Evolutionary conservation across 1,284 basidiomycete genomes (phyloP).

Genomic region (Cerrena zonata): DNA sequence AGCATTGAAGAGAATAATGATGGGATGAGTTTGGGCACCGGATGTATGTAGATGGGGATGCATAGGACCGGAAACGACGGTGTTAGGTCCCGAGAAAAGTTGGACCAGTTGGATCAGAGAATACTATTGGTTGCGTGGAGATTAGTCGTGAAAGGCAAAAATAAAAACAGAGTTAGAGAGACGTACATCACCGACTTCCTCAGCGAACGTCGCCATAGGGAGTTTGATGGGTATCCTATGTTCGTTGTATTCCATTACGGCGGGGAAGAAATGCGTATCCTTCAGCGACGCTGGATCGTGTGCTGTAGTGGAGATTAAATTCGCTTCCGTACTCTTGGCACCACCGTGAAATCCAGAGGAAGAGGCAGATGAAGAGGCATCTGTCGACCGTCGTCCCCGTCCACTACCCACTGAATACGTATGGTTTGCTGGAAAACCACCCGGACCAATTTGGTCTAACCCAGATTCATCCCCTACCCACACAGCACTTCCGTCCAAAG

Average conservation of each 20-base stretch:
- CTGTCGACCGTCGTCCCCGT: slow-evolving; percentile 60
- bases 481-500: slow-evolving; percentile 68
- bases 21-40: slow-evolving; percentile 84
- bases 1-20: slow-evolving; percentile 93
- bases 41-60: slow-evolving; percentile 92
- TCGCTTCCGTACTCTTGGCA: slow-evolving; percentile 17
- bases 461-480: slow-evolving; percentile 73
- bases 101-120: slow-evolving; percentile 87
- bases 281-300: slow-evolving; percentile 38
- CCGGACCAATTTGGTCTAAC: slow-evolving; percentile 25
- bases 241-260: slow-evolving; percentile 73
- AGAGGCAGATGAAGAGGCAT: slow-evolving; percentile 66
- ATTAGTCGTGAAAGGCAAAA: background rate
- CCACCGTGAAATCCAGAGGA: slow-evolving; percentile 33
- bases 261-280: slow-evolving; percentile 92
- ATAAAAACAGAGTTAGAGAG: slow-evolving; percentile 10
- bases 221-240: slow-evolving; percentile 81
- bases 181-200: slow-evolving; percentile 92
- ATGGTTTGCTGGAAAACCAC: slow-evolving; percentile 16
- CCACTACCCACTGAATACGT: slow-evolving; percentile 17
- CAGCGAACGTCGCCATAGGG: slow-evolving; percentile 78
- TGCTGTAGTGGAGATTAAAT: slow-evolving; percentile 16
- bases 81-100: slow-evolving; percentile 71
- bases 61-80: slow-evolving; percentile 65
- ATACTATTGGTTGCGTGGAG: slow-evolving; percentile 51